Conservation (phyloP, 2,329 filamentous ascomycete species). For the Penicillium brasilianum region DNA sequence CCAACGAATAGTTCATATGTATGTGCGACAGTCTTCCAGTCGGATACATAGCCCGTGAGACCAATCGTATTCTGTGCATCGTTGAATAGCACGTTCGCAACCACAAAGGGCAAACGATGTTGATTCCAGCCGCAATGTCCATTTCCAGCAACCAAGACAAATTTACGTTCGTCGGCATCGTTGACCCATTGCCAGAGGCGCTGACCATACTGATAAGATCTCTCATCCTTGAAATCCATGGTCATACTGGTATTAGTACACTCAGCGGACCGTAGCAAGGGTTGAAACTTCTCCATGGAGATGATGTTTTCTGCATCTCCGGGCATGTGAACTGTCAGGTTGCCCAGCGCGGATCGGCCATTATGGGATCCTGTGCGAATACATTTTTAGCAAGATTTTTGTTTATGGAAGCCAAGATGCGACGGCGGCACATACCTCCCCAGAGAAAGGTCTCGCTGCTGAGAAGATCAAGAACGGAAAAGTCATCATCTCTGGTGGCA, state of each 20-base stretch:
- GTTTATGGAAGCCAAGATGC: neutral
- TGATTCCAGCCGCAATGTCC: neutral
- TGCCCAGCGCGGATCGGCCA: neutral
- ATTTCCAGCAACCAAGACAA: neutral
- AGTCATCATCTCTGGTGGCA: neutral
- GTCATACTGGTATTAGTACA: neutral
- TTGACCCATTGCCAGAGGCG: constrained; percentile 1
- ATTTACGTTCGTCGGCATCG: neutral
- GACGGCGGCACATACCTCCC: neutral
- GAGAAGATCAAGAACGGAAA: neutral
- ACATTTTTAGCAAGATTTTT: neutral
- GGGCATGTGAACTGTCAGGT: neutral
- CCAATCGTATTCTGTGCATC: neutral
- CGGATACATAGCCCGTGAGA: neutral
- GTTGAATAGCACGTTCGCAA: neutral
- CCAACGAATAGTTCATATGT: neutral
- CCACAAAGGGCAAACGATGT: neutral
- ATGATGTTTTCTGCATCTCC: neutral
- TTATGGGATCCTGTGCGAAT: neutral
- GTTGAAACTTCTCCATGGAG: neutral
- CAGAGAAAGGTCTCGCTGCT: neutral
- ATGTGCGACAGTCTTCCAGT: neutral
- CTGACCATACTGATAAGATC: neutral
- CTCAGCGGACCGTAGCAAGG: neutral
- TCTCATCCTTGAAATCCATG: neutral